Conservation (phyloP, 495 filamentous ascomycete species). For the Saxispiralis lemnorum region DNA sequence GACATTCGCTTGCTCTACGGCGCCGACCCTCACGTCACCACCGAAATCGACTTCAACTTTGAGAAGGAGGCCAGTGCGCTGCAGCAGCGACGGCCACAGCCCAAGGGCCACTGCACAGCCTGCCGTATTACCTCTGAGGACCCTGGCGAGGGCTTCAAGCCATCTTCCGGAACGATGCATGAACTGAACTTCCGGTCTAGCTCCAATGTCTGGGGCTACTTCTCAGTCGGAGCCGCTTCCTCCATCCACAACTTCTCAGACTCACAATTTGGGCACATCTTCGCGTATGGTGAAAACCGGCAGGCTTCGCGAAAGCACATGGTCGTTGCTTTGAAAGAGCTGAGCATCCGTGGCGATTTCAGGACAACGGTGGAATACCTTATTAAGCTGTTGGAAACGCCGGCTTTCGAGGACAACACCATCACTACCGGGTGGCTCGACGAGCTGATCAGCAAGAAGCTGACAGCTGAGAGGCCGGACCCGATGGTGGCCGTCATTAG, state of each 20-base stretch:
- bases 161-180: slow-evolving; percentile 95
- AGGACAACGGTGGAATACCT: slow-evolving; percentile 96
- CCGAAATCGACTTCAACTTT: slow-evolving; percentile 93
- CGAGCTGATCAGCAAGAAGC: slow-evolving; percentile 91
- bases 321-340: slow-evolving; percentile 94
- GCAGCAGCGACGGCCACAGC: slow-evolving; percentile 72
- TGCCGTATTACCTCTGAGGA: slow-evolving; percentile 99
- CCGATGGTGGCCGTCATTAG: slow-evolving; percentile 78
- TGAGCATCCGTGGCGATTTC: slow-evolving; percentile 99
- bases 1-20: slow-evolving; percentile 95
- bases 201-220: slow-evolving; percentile 99
- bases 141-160: slow-evolving; percentile 98
- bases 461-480: slow-evolving; percentile 92
- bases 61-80: slow-evolving; percentile 65
- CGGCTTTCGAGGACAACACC: slow-evolving; percentile 96
- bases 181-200: slow-evolving; percentile 97
- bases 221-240: slow-evolving; percentile 90
- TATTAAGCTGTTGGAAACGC: slow-evolving; percentile 95
- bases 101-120: slow-evolving; percentile 92
- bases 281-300: slow-evolving; percentile 95
- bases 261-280: slow-evolving; percentile 98
- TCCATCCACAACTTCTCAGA: slow-evolving; percentile 99
- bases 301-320: slow-evolving; percentile 95
- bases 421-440: slow-evolving; percentile 99
- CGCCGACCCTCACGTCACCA: slow-evolving; percentile 71